Evolutionary conservation across 208 protist genomes (phyloP), one percentile per base, ranked within the genome.

Genomic region (Trypanosoma scelopori): DNA sequence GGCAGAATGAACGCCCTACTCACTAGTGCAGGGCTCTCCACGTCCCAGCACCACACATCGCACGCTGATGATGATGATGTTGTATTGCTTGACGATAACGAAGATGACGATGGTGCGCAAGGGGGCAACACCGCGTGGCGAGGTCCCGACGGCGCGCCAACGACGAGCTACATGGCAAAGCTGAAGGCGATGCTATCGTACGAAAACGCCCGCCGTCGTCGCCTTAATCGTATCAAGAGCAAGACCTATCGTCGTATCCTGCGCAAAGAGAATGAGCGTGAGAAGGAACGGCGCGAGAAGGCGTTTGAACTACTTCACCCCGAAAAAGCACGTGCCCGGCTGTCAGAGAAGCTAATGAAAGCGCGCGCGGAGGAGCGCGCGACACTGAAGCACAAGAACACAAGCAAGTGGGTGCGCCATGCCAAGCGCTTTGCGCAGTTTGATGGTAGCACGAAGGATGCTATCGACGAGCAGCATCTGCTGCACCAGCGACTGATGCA

Each of bases 331-430:
- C 78, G 88, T 5, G 62, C 85, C 51, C 66, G 77, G 3, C 76
- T 94, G 12, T 76, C 92, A 28, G 81, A 91, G 55, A 81, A 84
- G 28, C 76, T 97, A 7, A 61, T 86, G 55, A 92, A 92, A 69
- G 73, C 88, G 12, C 84, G 93, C n/a, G 75, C 81, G 5, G 85
- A 94, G 63, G 90, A 97, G 71, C 84, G 93, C 15, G 81, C 93
- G 35, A 96, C 89, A 30, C 89, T 94, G 76, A 90, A 91, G 69
- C 93, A 97, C 72, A 95, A 95, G 65, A 97, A 97, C 62, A 96
- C 88, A 28, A 95, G 89, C 48, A 79, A 87, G 12, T 97, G 89
- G 89, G 87, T 97, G 37, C 89, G 88, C 66, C 93, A 94, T 59
- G 89, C 87, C 20, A 96, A 95, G 76, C 82, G 81, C 0, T 92